A percentile compares a stretch with the other conserved stretches of the same genome.
These are phyloP conservation scores for Emergomyces pasteurianus DNA, from an alignment of 2,329 filamentous ascomycete species.

Conservation along the genomic window DNA sequence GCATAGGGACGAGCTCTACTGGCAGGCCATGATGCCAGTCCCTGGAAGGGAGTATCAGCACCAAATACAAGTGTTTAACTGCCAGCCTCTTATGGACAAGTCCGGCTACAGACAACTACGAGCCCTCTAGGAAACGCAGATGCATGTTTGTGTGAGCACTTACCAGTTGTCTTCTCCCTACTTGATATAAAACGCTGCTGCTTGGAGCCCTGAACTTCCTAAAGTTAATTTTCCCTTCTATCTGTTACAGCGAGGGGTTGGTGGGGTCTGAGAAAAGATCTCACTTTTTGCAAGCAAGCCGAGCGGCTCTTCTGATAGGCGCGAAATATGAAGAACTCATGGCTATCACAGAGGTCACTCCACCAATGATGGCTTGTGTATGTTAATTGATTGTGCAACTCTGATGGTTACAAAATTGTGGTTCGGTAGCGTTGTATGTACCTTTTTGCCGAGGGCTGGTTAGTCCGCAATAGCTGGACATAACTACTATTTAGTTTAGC, in stretches of 20 bases:
- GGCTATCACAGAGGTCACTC: not conserved
- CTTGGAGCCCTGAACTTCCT: not conserved
- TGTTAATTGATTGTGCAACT: not conserved
- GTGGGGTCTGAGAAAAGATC: not conserved
- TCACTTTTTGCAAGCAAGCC: not conserved
- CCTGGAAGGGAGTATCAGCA: not conserved
- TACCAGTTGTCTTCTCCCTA: not conserved
- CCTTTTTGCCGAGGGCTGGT: not conserved
- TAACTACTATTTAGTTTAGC: too few species aligned
- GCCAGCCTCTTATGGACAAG: not conserved
- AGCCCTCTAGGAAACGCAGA: not conserved
- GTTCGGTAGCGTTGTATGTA: not conserved
- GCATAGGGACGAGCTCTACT: not conserved
- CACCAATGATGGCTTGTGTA: not conserved
- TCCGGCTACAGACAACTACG: too few species aligned
- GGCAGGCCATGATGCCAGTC: not conserved
- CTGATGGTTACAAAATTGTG: not conserved
- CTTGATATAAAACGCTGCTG: not conserved
- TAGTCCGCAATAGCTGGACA: too few species aligned
- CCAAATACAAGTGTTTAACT: not conserved
- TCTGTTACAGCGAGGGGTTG: not conserved
- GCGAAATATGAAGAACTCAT: not conserved
- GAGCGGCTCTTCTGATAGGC: not conserved
- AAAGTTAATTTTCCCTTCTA: not conserved
- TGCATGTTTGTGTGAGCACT: not conserved